phyloP scores from a whole-genome alignment of 2,329 filamentous ascomycete species.

The Spiromastix sp. region DNA sequence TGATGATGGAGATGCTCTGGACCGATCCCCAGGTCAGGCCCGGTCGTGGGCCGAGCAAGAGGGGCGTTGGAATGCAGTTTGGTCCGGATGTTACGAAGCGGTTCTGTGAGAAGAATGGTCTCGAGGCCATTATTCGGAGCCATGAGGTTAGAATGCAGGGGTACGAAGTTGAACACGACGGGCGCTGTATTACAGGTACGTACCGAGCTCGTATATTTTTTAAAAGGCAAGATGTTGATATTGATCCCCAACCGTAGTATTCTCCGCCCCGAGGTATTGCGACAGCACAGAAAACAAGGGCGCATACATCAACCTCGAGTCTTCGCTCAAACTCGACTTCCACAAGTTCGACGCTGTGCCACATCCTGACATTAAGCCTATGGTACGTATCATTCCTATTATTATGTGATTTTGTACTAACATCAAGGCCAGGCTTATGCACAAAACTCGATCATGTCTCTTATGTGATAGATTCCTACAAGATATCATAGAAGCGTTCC shows the following conservation, averaged over 20 bases:
- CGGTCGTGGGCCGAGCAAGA: slow-evolving; percentile 87
- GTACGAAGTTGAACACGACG: slow-evolving; percentile 97
- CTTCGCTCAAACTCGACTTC: slow-evolving; percentile 84
- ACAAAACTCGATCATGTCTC: background rate
- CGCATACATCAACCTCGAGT: slow-evolving; percentile 92
- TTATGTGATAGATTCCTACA: slow-evolving; percentile 1
- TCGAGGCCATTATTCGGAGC: slow-evolving; percentile 90
- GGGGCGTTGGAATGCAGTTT: slow-evolving; percentile 92
- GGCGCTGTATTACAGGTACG: slow-evolving; percentile 79
- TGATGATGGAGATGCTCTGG: slow-evolving; percentile 99
- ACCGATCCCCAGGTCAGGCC: slow-evolving; percentile 83
- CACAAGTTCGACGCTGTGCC: slow-evolving; percentile 94
- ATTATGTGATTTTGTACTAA: background rate
- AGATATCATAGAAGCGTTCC: too few relatives aligned
- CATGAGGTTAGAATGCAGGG: slow-evolving; percentile 98
- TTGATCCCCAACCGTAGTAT: slow-evolving; percentile 52
- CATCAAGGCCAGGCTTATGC: background rate
- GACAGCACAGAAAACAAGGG: slow-evolving; percentile 97
- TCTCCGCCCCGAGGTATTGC: slow-evolving; percentile 95
- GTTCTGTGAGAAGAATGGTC: slow-evolving; percentile 92
- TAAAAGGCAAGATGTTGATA: too few relatives aligned
- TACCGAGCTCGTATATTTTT: background rate
- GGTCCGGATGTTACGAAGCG: slow-evolving; percentile 91
- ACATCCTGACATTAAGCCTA: slow-evolving; percentile 89
- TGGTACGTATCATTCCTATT: slow-evolving; percentile 42